Evolutionary conservation across 176 grass and related monocot genomes (phyloP).

Genomic region (Oryza glumipatula): DNA sequence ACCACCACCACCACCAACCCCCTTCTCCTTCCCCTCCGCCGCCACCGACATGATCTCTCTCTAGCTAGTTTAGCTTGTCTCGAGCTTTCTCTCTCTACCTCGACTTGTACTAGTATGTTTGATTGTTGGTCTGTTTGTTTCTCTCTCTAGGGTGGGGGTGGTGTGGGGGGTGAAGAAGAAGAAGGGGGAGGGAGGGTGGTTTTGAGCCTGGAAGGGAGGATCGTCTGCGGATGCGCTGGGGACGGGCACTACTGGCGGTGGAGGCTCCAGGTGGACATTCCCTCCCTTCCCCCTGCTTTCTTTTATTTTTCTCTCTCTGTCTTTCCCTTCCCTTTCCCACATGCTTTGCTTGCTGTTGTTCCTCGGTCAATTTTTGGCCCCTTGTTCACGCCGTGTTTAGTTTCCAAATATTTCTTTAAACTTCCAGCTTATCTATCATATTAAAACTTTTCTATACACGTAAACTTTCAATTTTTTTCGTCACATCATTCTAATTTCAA

Average conservation of each 20-base stretch:
- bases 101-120: no score
- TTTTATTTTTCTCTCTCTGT: background rate
- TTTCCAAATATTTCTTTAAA: no score
- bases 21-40: slow-evolving; percentile 31
- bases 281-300: background rate
- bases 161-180: background rate
- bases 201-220: background rate
- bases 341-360: no score
- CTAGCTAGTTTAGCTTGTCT: background rate
- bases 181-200: background rate
- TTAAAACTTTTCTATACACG: no score
- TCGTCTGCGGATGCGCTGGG: background rate
- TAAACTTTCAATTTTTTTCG: no score
- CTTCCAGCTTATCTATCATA: no score
- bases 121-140: no score
- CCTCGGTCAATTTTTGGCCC: no score
- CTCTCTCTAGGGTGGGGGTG: background rate
- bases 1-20: background rate
- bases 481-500: no score
- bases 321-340: no score
- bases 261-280: background rate
- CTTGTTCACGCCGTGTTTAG: no score
- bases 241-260: background rate
- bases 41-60: slow-evolving; percentile 37
- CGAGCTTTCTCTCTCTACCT: background rate